Base-by-base conservation (phyloP, 1,284 basidiomycete genomes). In the Sphagnurus paluster region DNA sequence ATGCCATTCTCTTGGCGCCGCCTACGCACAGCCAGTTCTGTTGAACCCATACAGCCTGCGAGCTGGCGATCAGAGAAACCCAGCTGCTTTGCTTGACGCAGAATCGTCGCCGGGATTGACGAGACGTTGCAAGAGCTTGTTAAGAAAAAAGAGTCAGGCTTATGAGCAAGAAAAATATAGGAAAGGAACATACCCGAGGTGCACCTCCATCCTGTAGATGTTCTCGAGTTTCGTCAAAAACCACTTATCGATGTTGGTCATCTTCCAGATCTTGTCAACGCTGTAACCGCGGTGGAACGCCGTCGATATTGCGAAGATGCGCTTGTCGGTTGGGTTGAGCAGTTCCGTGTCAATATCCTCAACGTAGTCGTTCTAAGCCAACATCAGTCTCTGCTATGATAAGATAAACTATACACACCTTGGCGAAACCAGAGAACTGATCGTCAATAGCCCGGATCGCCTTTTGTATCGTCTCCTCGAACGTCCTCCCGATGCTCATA, bases 171-270 rank as follows among this genome's bases (percentile, higher is more conserved):
- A 44, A 23, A 10, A 17, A 36, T 20, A 48, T 7, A 4, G 33
- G 45, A 14, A 6, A 19, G 6, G n/a, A n/a, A 77, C 84, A 56
- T 61, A 93, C 90, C 76, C 76, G 36, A 96, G 72, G 42, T 66
- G 70, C 53, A 82, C 71, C 65, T 96, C 93, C 76, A 94, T 90
- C 57, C 80, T 79, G 63, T 81, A 84, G 52, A 97, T 85, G 54
- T 90, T 77, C 64, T 90, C 77, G 30, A 99, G 80, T 67, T 90
- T 93, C 51, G 81, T 90, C 63, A 99, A 72, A 80, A 99, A 99
- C 96, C 97, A 99, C 62, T 87, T 90, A 75, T 98, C 96, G 59
- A 99, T 98, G 69, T 89, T 94, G 42, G 93, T 93, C 85, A 98
- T 90, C 65, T 94, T 81, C 86, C 94, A 94, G 58, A 99, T 85